Base-by-base conservation (phyloP, 441 rosid species). In the Croton setiger region DNA sequence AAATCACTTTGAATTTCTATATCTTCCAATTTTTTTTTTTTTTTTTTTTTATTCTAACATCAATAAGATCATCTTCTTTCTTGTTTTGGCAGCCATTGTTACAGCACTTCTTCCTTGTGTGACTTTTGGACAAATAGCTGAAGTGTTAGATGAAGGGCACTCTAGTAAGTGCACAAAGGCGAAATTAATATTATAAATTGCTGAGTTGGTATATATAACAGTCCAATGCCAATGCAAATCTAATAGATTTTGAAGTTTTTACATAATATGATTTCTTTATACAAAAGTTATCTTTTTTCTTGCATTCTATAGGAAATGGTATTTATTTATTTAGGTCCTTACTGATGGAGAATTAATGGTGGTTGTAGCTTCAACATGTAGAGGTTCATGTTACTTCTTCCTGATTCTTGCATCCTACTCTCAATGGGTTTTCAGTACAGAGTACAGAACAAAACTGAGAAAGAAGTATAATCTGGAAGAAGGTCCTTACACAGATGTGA, bases 91-190 rank as follows among this genome's bases (percentile, higher is more conserved):
- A 57, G 61, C 41, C 18, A 57, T 57, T 15, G 53, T 78, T 64
- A 74, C 89, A 55, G 64, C 79, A 47, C 39, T 74, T 69, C 68
- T 75, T 33, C 85, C 87, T 23, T 78, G 86, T 35, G 63, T 79
- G 59, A 85, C 88, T n/a, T 85, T 80, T 61, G 86, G 88, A 59
- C 83, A 78, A 70, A 82, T 82, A 62, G 78, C 79, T 2, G 85
- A 85, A 64, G 85, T 85, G 5, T 8, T 81, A 52, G 86, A 79
- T 66, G 80, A 74, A 64, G 86, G 89, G n/a, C 20, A 61, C 7
- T 61, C 18, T 27, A 55, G 59, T 55, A 55, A 55, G 59, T 55
- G 17, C 12, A 2, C 31, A 27, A 27, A 27, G 31, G 31, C 1
- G 31, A 27, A 27, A 27, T 27, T 27, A 27, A n/a, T 27, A 27